phyloP scores from a whole-genome alignment of 2,329 filamentous ascomycete species.

The Colletotrichum sp. region DNA sequence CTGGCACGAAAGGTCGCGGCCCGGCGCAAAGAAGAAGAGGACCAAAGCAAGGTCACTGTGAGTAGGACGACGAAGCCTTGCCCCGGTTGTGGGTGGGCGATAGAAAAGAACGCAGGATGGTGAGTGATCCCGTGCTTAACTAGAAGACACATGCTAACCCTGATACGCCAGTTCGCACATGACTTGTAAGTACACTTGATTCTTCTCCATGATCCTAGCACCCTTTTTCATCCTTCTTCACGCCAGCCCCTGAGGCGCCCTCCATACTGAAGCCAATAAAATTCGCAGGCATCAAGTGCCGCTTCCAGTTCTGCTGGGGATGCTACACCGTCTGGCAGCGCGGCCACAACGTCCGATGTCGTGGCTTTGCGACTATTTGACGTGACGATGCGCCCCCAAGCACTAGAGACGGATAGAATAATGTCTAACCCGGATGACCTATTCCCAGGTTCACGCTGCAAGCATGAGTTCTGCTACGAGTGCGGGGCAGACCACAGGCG shows the following conservation, averaged over 20 bases:
- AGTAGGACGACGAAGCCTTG: conserved; percentile 40
- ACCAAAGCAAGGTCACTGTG: conserved; percentile 32
- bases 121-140: conserved; percentile 27
- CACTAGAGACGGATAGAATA: background rate
- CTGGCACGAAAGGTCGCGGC: conserved; percentile 15
- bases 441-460: conserved; percentile 30
- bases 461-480: conserved; percentile 37
- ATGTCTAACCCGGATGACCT: background rate
- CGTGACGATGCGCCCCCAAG: background rate
- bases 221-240: background rate
- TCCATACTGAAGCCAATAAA: background rate
- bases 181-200: conserved; percentile 40
- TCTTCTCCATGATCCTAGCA: background rate
- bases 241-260: background rate
- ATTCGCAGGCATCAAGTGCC: conserved; percentile 37
- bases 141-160: conserved; percentile 23
- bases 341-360: conserved; percentile 22
- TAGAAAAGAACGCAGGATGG: conserved; percentile 48
- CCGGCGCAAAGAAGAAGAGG: conserved; percentile 38
- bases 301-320: conserved; percentile 39
- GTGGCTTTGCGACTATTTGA: background rate
- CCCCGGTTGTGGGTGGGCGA: conserved; percentile 40
- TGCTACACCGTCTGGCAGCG: conserved; percentile 27
- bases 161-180: conserved; percentile 38
- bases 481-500: conserved; percentile 37